phyloP scores from a whole-genome alignment of 2,329 filamentous ascomycete genomes.

The Penicillium nordicum region DNA sequence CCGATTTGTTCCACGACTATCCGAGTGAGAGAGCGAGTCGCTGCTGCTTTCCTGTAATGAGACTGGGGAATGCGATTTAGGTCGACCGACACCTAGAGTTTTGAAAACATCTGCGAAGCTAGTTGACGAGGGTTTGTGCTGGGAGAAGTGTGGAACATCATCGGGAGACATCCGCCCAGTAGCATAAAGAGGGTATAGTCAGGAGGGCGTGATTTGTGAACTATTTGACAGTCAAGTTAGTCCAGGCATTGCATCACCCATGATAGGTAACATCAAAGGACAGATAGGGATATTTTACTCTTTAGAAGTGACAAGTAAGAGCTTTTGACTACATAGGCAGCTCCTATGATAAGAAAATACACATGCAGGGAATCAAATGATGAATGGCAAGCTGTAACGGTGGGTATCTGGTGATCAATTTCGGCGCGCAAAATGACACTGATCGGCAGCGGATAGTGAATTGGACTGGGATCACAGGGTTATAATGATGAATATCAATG shows the following conservation, averaged over 20 bases:
- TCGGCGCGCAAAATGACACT: slow-evolving; percentile 5
- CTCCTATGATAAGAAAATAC: slow-evolving; percentile 4
- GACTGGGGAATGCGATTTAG: slow-evolving; percentile 39
- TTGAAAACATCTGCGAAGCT: slow-evolving; percentile 45
- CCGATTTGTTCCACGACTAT: slow-evolving; percentile 34
- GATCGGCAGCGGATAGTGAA: slow-evolving; percentile 4
- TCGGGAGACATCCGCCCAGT: slow-evolving; percentile 42
- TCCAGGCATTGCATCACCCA: slow-evolving; percentile 11
- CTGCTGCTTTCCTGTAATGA: slow-evolving; percentile 31
- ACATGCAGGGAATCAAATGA: slow-evolving; percentile 14
- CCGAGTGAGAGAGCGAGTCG: slow-evolving; percentile 31
- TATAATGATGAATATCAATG: background rate
- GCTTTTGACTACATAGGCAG: slow-evolving; percentile 11
- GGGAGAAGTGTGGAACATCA: slow-evolving; percentile 37
- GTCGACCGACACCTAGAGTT: slow-evolving; percentile 39
- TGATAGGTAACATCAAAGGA: background rate
- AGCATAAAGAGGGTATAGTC: slow-evolving; percentile 8
- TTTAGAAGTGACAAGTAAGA: background rate
- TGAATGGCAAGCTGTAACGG: slow-evolving; percentile 9
- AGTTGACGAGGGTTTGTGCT: slow-evolving; percentile 37
- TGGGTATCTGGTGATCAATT: slow-evolving; percentile 13
- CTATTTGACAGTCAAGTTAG: slow-evolving; percentile 10
- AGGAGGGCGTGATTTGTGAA: background rate
- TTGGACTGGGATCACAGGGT: background rate
- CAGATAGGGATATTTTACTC: slow-evolving; percentile 7